phyloP scores from a whole-genome alignment of 768 basidiomycete species.

The Russula vinacea region DNA sequence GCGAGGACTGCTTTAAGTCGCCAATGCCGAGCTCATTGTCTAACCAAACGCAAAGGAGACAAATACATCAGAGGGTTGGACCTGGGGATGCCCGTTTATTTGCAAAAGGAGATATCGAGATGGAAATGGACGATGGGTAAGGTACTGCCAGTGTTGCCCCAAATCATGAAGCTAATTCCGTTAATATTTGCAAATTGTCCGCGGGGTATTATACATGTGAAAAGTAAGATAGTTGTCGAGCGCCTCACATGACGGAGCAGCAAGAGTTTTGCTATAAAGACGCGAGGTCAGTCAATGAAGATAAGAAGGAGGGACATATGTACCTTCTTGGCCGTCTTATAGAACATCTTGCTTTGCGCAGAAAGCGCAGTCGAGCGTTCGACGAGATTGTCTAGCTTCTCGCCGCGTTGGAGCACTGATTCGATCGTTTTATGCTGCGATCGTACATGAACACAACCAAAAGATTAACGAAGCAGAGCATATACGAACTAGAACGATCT shows the following conservation, averaged over 20 bases:
- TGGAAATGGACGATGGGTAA: not conserved
- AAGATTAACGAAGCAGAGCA: not conserved
- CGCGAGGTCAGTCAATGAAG: constrained; percentile 1
- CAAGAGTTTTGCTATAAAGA: constrained; percentile 85
- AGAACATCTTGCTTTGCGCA: constrained; percentile 94
- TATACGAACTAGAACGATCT: constrained; percentile 85
- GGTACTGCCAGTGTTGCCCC: not conserved
- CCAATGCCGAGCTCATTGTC: not conserved
- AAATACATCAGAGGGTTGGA: not conserved
- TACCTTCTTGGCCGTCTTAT: constrained; percentile 99
- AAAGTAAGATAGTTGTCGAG: constrained; percentile 15
- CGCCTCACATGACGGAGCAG: constrained; percentile 71
- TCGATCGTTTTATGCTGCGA: constrained; percentile 98
- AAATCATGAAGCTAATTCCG: not conserved
- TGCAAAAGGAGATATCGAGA: not conserved
- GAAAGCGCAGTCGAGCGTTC: constrained; percentile 89
- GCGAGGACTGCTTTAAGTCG: not conserved
- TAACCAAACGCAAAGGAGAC: not conserved
- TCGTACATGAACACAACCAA: not conserved
- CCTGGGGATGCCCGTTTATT: not conserved
- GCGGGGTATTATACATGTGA: constrained; percentile 25
- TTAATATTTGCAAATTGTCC: constrained; percentile 16
- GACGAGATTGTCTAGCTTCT: constrained; percentile 93
- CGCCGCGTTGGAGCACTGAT: constrained; percentile 91
- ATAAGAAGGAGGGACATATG: constrained; percentile 27